Conservation (phyloP, 2,329 filamentous ascomycete genomes). For the Aspergillus caelatus region DNA sequence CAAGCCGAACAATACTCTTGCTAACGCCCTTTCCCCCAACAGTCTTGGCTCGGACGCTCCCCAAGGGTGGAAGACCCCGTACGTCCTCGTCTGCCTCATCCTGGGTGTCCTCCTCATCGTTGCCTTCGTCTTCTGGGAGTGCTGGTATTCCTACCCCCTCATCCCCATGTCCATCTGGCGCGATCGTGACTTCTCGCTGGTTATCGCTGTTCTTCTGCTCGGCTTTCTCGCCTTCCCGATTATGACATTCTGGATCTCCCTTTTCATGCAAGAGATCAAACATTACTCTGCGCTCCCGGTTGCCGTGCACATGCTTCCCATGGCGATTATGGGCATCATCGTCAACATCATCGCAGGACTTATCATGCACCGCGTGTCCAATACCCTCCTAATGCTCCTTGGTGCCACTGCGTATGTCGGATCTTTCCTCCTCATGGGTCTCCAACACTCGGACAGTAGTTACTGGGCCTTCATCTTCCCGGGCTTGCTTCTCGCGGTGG, state of each 20-base stretch:
- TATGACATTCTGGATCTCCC: constrained; percentile 64
- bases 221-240: constrained; percentile 67
- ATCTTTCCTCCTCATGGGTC: constrained; percentile 57
- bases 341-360: constrained; percentile 66
- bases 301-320: constrained; percentile 66
- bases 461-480: constrained; percentile 72
- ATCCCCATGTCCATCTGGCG: constrained; percentile 60
- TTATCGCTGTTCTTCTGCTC: constrained; percentile 59
- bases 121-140: constrained; percentile 66
- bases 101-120: constrained; percentile 60
- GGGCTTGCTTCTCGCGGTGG: constrained; percentile 60
- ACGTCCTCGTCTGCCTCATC: constrained; percentile 65
- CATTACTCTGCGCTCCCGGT: constrained; percentile 58
- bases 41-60: constrained; percentile 57
- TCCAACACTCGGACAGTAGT: constrained; percentile 55
- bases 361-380: constrained; percentile 65
- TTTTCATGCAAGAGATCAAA: constrained; percentile 66
- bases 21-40: neutral
- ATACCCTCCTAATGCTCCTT: constrained; percentile 63
- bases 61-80: constrained; percentile 64
- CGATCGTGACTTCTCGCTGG: constrained; percentile 61
- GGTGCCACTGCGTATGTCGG: constrained; percentile 49
- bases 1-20: neutral
- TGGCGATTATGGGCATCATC: constrained; percentile 63
- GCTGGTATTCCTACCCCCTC: constrained; percentile 51